Evolutionary conservation across 2,329 filamentous ascomycete genomes (phyloP), one percentile per base, ranked within the genome.

Genomic region (Stagonosporopsis tanaceti): DNA sequence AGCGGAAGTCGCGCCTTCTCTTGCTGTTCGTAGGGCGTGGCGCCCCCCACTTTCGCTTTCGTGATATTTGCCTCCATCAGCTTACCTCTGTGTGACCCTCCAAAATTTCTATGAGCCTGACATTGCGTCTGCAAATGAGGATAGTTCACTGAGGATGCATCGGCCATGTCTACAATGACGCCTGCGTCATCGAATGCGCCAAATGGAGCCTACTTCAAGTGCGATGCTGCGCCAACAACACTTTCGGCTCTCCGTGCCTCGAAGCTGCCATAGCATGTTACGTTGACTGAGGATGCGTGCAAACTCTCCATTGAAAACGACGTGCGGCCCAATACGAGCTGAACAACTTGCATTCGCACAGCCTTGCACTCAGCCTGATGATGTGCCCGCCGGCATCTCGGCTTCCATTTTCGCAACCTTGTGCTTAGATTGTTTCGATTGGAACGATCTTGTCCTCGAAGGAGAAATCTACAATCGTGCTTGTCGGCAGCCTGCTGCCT

Each of bases 21-120:
- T n/a, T 39, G 32, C 25, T 17, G 20, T 47, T 35, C 44, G 48
- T 20, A 53, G 54, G 54, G 54, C 54, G 53, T 20, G 17, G 15
- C 1, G 48, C 48, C 54, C 48, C 54, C 54, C 54, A 57, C 54
- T 47, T 56, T 44, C 32, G 32, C 54, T 32, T 27, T 27, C 47
- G n/a, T 17, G 47, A 50, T 40, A 4, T 45, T 51, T 38, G 39
- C n/a, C 22, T 22, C 8, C 20, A 30, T 38, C 24, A 14, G 6
- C 30, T 45, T 12, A 32, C 8, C 41, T 39, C 28, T 28, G 24
- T 14, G 40, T n/a, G 28, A 17, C 6, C 14, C 6, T 28, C 11
- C 14, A 28, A 7, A 3, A 42, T 3, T 4, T 2, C 24, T 15
- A 30, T 15, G n/a, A 9, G 4, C 1, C 15, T 17, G n/a, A 17